These are phyloP conservation scores for Botrytis paeoniae DNA, from an alignment of 2,329 filamentous ascomycete species.

Conservation along the genomic window DNA sequence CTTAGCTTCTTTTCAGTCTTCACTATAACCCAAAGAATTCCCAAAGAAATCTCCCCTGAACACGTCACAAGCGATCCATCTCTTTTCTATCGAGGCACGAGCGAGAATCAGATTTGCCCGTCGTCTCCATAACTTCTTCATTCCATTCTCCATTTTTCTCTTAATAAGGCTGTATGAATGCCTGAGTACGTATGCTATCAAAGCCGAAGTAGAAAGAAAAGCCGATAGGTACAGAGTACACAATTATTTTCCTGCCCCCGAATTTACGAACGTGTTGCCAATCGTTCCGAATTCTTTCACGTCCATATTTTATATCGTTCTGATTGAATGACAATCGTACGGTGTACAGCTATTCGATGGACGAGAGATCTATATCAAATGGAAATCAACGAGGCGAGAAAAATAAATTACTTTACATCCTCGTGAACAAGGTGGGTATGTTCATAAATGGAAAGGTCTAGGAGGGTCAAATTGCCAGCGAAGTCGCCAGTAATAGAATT, in stretches of 20 bases:
- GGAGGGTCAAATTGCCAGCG: conserved; percentile 14
- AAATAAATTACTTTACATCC: not conserved
- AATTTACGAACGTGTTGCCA: conserved; percentile 13
- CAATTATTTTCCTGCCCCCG: not conserved
- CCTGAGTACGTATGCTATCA: not conserved
- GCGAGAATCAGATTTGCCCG: not conserved
- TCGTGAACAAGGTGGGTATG: not conserved
- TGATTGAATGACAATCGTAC: not conserved
- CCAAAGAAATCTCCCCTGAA: conserved; percentile 5
- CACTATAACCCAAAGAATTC: not conserved
- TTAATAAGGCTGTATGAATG: not conserved
- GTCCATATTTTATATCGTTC: not conserved
- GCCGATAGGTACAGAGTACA: conserved; percentile 13
- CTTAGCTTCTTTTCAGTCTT: not conserved
- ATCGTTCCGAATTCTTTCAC: not conserved
- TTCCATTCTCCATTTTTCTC: not conserved
- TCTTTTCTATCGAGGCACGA: not conserved
- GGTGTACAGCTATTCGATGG: not conserved
- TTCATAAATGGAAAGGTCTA: conserved; percentile 24
- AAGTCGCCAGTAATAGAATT: conserved; percentile 10
- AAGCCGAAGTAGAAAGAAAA: not conserved
- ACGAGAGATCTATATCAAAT: not conserved
- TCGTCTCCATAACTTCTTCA: not conserved
- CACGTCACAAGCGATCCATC: conserved; percentile 11
- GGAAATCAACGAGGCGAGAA: not conserved